These are phyloP conservation scores for Verticillium longisporum DNA, from an alignment of 2,329 filamentous ascomycete species.

Conservation along the genomic window DNA sequence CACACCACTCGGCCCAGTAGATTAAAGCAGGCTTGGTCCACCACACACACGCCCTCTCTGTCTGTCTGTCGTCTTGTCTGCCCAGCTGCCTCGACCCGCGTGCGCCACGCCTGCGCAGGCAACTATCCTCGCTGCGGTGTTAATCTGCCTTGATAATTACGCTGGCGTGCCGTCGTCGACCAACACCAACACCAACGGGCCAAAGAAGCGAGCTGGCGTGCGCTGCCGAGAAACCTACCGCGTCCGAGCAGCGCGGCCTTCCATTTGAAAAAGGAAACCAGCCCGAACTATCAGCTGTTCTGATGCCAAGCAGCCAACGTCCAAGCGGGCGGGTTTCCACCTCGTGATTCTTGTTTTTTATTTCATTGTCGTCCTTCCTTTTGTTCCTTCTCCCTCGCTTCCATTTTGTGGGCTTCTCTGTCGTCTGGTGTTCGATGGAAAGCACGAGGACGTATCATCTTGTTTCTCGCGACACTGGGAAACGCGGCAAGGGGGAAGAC, in stretches of 20 bases:
- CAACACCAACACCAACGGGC: background rate
- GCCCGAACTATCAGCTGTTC: background rate
- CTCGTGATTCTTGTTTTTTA: background rate
- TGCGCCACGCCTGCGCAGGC: background rate
- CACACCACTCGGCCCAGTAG: background rate
- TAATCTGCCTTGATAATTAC: background rate
- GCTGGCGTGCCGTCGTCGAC: background rate
- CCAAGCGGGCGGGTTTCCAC: background rate
- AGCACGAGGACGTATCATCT: background rate
- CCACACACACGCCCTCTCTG: background rate
- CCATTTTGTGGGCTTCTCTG: background rate
- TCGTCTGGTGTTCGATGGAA: background rate
- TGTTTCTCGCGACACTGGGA: background rate
- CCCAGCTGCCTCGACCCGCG: background rate
- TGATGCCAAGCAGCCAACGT: background rate
- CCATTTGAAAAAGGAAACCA: background rate
- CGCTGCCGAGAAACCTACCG: background rate
- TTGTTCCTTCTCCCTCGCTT: too few species aligned
- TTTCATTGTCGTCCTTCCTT: background rate
- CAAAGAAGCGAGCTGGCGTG: background rate
- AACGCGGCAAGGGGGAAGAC: background rate
- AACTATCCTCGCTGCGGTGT: background rate
- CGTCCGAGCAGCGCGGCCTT: background rate
- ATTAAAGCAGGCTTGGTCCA: background rate
- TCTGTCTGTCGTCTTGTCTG: background rate